Evolutionary conservation across 179 eudicot genomes (phyloP).

Genomic region (Beta lomatogona): DNA sequence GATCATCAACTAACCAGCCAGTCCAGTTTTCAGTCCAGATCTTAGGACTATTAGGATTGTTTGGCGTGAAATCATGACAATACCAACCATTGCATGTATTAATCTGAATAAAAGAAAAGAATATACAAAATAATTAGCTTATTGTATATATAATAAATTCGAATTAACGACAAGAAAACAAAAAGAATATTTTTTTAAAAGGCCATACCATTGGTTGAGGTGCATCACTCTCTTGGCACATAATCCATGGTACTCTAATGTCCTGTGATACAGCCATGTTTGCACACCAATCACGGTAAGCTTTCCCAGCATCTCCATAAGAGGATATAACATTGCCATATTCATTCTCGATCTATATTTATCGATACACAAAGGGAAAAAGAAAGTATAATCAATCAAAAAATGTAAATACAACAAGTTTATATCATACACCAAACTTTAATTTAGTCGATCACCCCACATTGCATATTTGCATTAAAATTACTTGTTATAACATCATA

Average conservation of each 20-base stretch:
- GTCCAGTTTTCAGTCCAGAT: conserved; percentile 91
- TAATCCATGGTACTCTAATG: conserved; percentile 77
- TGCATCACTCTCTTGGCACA: conserved; percentile 75
- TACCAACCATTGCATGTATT: conserved; percentile 78
- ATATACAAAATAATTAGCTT: too few relatives aligned
- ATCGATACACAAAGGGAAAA: too few relatives aligned
- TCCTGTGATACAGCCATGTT: conserved; percentile 57
- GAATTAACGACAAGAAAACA: too few relatives aligned
- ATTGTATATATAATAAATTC: too few relatives aligned
- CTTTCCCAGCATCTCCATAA: conserved; percentile 65
- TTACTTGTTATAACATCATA: too few relatives aligned
- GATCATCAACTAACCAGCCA: conserved; percentile 54
- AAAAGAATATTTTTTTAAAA: too few relatives aligned
- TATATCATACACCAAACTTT: too few relatives aligned
- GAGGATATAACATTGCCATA: conserved; percentile 56
- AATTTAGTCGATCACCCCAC: too few relatives aligned
- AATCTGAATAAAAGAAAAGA: conserved; percentile 32
- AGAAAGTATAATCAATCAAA: background rate
- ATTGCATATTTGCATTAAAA: too few relatives aligned
- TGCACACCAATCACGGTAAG: conserved; percentile 65
- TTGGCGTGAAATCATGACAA: conserved; percentile 55
- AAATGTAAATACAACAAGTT: background rate
- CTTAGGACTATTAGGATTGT: conserved; percentile 59
- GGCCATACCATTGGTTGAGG: conserved; percentile 61
- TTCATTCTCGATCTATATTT: conserved; percentile 66